A percentile compares a stretch with the other conserved stretches of the same genome.
Evolutionary conservation across 768 basidiomycete species (phyloP).

Genomic region (Saitozyma podzolica): DNA sequence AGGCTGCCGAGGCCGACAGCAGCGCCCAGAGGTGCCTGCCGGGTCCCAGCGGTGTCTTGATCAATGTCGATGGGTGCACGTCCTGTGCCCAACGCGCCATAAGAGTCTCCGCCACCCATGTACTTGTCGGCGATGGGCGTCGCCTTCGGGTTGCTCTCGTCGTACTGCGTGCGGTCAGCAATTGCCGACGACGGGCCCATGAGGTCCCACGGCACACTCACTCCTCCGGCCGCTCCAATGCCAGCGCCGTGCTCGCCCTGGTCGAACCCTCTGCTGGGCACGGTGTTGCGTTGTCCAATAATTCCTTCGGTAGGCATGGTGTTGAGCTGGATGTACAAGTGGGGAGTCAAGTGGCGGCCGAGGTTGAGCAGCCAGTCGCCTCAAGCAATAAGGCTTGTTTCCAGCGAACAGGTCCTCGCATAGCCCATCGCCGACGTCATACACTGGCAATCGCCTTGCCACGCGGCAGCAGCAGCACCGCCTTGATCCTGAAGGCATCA

Average conservation of each 20-base stretch:
- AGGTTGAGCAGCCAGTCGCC: too few species aligned
- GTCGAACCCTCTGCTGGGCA: conserved; percentile 24
- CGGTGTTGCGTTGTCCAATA: conserved; percentile 21
- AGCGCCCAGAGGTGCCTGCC: not conserved
- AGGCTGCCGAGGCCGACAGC: conserved; percentile 1
- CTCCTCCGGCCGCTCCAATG: conserved; percentile 38
- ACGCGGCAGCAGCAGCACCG: too few species aligned
- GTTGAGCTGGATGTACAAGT: conserved; percentile 8
- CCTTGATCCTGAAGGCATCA: too few species aligned
- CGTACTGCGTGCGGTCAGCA: conserved; percentile 11
- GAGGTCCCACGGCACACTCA: conserved; percentile 20
- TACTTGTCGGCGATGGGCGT: conserved; percentile 38
- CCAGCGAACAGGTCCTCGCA: too few species aligned
- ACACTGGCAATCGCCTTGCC: too few species aligned
- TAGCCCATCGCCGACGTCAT: too few species aligned
- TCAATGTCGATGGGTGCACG: conserved; percentile 1
- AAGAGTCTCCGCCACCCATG: conserved; percentile 9
- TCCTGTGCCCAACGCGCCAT: conserved; percentile 7
- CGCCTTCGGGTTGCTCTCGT: conserved; percentile 6
- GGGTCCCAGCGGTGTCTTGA: not conserved
- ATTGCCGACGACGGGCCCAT: conserved; percentile 3
- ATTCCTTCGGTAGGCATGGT: conserved; percentile 26
- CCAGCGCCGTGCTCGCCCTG: conserved; percentile 41
- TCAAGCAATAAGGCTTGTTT: too few species aligned
- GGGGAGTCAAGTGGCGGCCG: not conserved